phyloP scores from a whole-genome alignment of 2,329 filamentous ascomycete genomes.

The Ceratocystis harringtonii region DNA sequence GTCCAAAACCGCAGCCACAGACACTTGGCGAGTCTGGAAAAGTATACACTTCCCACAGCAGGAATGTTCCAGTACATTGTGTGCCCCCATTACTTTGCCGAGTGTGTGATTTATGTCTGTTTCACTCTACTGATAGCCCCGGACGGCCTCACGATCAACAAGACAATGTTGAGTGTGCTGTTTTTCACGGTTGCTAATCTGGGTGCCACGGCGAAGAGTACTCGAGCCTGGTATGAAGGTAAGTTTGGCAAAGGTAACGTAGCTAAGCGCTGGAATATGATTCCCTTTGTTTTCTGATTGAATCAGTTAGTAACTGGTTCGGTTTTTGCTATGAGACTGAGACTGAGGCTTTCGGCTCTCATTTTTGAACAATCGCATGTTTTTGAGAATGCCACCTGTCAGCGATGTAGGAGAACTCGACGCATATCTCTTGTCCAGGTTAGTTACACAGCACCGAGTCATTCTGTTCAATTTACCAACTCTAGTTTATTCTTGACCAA shows the following conservation, averaged over 20 bases:
- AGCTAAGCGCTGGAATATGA: constrained; percentile 54
- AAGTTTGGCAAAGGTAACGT: constrained; percentile 59
- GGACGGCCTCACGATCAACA: constrained; percentile 48
- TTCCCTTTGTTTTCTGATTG: constrained; percentile 49
- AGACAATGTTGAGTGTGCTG: constrained; percentile 53
- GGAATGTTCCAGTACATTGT: constrained; percentile 58
- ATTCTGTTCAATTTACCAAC: too few species aligned
- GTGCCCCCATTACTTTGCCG: constrained; percentile 83
- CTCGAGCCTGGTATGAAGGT: constrained; percentile 60
- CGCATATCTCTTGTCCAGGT: too few species aligned
- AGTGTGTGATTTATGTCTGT: constrained; percentile 71
- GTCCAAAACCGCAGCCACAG: constrained; percentile 62
- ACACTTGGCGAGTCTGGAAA: constrained; percentile 54
- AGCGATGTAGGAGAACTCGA: too few species aligned
- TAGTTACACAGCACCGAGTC: too few species aligned
- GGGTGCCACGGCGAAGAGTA: constrained; percentile 63
- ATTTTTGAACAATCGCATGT: too few species aligned
- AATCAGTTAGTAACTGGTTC: not conserved
- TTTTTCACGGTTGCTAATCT: constrained; percentile 67
- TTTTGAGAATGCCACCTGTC: too few species aligned
- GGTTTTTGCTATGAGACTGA: too few species aligned
- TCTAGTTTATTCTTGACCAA: too few species aligned
- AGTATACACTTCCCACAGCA: constrained; percentile 67
- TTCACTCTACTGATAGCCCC: constrained; percentile 63
- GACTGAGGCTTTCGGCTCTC: too few species aligned